Conservation (phyloP, 371 early-diverging fungal genomes). For the Syncephalastrum racemosum region DNA sequence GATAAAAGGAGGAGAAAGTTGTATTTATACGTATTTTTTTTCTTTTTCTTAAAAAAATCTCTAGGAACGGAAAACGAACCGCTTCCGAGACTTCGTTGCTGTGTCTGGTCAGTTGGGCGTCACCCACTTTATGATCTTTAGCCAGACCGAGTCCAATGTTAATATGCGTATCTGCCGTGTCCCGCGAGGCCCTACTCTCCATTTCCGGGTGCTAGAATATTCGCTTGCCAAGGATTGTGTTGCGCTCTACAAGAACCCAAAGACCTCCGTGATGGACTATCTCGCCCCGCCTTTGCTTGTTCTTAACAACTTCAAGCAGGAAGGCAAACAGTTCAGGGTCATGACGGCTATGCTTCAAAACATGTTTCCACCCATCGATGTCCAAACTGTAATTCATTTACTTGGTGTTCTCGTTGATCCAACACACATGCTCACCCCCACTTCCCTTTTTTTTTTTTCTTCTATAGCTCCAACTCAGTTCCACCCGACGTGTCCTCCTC, state of each 20-base stretch:
- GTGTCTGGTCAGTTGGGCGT: slow-evolving; percentile 88
- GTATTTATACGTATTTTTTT: not conserved
- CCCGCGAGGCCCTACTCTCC: slow-evolving; percentile 94
- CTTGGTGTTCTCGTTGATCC: not conserved
- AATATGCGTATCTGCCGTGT: slow-evolving; percentile 86
- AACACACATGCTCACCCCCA: not conserved
- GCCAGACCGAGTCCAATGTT: slow-evolving; percentile 78
- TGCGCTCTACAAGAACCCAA: slow-evolving; percentile 77
- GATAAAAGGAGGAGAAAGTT: not conserved
- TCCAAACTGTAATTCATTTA: slow-evolving; percentile 77
- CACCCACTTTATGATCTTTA: slow-evolving; percentile 87
- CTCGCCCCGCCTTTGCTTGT: slow-evolving; percentile 84
- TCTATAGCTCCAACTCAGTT: slow-evolving; percentile 78
- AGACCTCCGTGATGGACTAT: slow-evolving; percentile 77
- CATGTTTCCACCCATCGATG: slow-evolving; percentile 94
- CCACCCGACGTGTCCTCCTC: slow-evolving; percentile 88
- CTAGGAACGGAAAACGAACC: slow-evolving; percentile 88
- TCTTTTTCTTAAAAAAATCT: no score
- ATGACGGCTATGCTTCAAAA: slow-evolving; percentile 94
- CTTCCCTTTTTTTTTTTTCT: not conserved
- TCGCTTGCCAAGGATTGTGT: slow-evolving; percentile 84
- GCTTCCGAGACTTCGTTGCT: slow-evolving; percentile 89
- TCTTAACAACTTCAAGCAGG: slow-evolving; percentile 86
- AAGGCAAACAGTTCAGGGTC: slow-evolving; percentile 83
- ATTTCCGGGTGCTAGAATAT: slow-evolving; percentile 86